Evolutionary conservation across 352 stramenopile genomes (phyloP).

Genomic region (Globisporangium yorkense): DNA sequence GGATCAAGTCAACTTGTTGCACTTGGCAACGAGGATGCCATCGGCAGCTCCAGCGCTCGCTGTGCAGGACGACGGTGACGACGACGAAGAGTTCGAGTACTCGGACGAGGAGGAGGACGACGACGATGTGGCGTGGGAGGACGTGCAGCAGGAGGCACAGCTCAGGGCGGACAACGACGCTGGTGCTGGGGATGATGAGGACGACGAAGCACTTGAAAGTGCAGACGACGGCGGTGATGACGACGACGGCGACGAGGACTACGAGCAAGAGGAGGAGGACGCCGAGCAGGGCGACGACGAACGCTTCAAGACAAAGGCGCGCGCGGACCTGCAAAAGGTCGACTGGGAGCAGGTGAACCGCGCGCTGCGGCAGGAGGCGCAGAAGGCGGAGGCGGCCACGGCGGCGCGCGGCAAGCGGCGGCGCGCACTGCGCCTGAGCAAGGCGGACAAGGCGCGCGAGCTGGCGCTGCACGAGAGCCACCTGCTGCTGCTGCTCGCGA

Average conservation of each 20-base stretch:
- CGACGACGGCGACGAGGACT: conserved; percentile 10
- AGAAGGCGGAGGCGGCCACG: conserved; percentile 6
- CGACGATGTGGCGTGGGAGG: conserved; percentile 64
- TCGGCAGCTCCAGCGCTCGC: no score
- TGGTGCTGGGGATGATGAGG: conserved; percentile 4
- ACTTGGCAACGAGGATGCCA: no score
- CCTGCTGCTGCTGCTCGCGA: conserved; percentile 53
- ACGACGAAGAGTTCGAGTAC: conserved; percentile 50
- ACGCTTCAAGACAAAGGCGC: conserved; percentile 2
- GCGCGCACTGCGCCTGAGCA: conserved; percentile 39
- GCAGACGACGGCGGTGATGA: conserved; percentile 14
- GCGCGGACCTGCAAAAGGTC: conserved; percentile 30
- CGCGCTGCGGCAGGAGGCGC: conserved; percentile 27
- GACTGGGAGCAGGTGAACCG: conserved; percentile 71
- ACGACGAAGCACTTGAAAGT: background rate
- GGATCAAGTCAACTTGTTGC: no score
- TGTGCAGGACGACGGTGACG: background rate
- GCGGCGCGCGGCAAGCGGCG: conserved; percentile 10
- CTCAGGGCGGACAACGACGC: background rate
- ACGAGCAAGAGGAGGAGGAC: background rate
- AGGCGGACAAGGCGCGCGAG: conserved; percentile 56
- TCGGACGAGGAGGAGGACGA: conserved; percentile 41
- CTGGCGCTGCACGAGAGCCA: conserved; percentile 63
- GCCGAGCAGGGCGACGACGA: conserved; percentile 1
- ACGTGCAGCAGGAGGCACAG: conserved; percentile 16